Evolutionary conservation across 192 early-diverging fungal genomes (phyloP), one percentile per base, ranked within the genome.

Genomic region (Coemansia sp.): DNA sequence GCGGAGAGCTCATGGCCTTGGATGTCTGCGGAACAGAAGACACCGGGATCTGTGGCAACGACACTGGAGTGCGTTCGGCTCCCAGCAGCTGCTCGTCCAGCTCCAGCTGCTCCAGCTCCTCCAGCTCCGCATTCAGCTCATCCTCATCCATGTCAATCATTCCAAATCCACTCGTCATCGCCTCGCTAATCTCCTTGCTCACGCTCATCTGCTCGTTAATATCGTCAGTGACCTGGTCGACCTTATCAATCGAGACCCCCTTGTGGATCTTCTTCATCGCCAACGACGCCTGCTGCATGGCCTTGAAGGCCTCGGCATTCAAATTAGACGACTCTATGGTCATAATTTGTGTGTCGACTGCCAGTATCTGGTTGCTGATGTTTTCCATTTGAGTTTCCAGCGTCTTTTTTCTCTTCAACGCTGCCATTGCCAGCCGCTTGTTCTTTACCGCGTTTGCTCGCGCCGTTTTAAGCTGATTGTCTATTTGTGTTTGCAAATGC

Each of bases 131-230:
- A 39, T 86, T 79, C 48, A 96, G 71, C 63, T 98, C 96, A 44
- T 96, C 91, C 64, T 97, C 94, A 59, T 99, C 94, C 67, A 95
- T 59, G 21, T 93, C 92, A n/a, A 85, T 72, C n/a, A 49, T 28
- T 6, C 93, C 94, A 63, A 93, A 88, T 42, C 84, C 69, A 59
- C 93, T 83, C 40, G 93, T 88, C 62, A 99, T 93, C 8, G 92
- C 94, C 35, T 94, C 90, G 14, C 87, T 89, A 10, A 99, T 85
- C 73, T 97, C 96, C 63, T 94, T 93, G 15, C 94, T 90, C 57
- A 95, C 65, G 57, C 95, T 93, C 90, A 97, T 96, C 69, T 99
- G 94, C 56, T 99, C 96, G 26, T 91, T 85, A 57, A 99, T 94
- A 48, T 94, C 92, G 59, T 99, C 96, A 92, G 95, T 94, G 11